phyloP scores from a whole-genome alignment of 148 eudicot genomes.

The Oxyria digyna region DNA sequence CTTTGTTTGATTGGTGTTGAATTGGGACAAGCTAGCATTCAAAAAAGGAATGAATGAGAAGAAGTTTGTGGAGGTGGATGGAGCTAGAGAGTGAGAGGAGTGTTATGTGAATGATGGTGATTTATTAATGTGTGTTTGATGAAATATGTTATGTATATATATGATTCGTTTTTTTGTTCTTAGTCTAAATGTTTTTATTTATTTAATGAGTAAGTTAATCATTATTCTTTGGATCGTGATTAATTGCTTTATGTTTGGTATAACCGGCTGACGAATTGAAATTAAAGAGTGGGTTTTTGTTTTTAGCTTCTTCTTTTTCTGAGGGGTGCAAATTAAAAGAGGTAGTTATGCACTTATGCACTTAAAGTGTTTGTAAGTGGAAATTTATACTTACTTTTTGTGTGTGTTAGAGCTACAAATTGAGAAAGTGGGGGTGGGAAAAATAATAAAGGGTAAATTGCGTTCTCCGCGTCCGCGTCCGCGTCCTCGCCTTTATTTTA shows the following conservation, averaged over 20 bases:
- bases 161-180: not conserved
- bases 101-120: slow-evolving; percentile 7
- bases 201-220: not conserved
- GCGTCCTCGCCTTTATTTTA: too few relatives aligned
- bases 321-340: too few relatives aligned
- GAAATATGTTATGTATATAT: not conserved
- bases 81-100: slow-evolving; percentile 9
- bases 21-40: not conserved
- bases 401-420: too few relatives aligned
- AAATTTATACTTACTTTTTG: too few relatives aligned
- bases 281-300: too few relatives aligned
- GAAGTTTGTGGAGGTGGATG: not conserved
- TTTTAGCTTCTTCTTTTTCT: too few relatives aligned
- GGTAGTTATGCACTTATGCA: too few relatives aligned
- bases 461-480: not conserved
- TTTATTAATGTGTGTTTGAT: not conserved
- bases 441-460: not conserved
- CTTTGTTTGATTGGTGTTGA: not conserved
- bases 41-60: not conserved
- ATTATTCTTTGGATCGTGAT: not conserved
- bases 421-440: too few relatives aligned
- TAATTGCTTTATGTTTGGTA: not conserved
- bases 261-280: not conserved
- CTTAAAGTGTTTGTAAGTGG: too few relatives aligned
- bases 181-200: not conserved